These are phyloP conservation scores for Azolla pinnata DNA, from an alignment of 75 land plant genomes.

Conservation along the genomic window DNA sequence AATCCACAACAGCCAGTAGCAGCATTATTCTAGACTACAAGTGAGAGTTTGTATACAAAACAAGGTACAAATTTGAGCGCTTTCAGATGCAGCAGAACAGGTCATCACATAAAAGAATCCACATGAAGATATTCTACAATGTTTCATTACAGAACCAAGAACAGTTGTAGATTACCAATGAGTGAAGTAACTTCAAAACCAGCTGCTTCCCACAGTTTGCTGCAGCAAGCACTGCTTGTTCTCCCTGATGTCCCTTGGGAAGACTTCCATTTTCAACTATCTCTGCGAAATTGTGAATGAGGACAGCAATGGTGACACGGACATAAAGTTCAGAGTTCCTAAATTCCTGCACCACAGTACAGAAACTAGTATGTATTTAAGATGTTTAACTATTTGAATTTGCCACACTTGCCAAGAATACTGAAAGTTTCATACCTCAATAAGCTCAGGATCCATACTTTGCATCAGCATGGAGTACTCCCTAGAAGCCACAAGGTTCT, in stretches of 20 bases:
- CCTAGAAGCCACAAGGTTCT: slow-evolving; percentile 40
- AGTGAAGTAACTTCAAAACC: slow-evolving; percentile 60
- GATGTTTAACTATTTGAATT: too few relatives aligned
- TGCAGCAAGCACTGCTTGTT: slow-evolving; percentile 26
- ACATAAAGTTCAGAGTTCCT: slow-evolving; percentile 87
- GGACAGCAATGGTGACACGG: slow-evolving; percentile 71
- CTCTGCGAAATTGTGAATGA: slow-evolving; percentile 54
- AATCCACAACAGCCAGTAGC: too few relatives aligned
- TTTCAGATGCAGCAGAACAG: too few relatives aligned
- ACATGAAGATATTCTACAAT: too few relatives aligned
- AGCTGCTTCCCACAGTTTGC: slow-evolving; percentile 57
- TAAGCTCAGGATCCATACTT: slow-evolving; percentile 60
- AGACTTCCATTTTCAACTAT: slow-evolving; percentile 22
- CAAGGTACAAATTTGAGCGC: too few relatives aligned
- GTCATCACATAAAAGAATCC: too few relatives aligned
- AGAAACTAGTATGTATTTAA: neutral
- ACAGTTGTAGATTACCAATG: slow-evolving; percentile 72
- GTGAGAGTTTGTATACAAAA: too few relatives aligned
- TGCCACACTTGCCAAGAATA: too few relatives aligned
- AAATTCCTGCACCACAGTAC: slow-evolving; percentile 41
- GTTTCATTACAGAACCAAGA: too few relatives aligned
- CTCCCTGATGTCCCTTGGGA: slow-evolving; percentile 1
- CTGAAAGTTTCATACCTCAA: slow-evolving; percentile 67
- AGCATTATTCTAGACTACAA: too few relatives aligned
- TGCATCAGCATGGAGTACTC: slow-evolving; percentile 52